A percentile compares a stretch with the other conserved stretches of the same genome.
Conservation (phyloP, 2,329 filamentous ascomycete species). For the Fusarium virguliforme region DNA sequence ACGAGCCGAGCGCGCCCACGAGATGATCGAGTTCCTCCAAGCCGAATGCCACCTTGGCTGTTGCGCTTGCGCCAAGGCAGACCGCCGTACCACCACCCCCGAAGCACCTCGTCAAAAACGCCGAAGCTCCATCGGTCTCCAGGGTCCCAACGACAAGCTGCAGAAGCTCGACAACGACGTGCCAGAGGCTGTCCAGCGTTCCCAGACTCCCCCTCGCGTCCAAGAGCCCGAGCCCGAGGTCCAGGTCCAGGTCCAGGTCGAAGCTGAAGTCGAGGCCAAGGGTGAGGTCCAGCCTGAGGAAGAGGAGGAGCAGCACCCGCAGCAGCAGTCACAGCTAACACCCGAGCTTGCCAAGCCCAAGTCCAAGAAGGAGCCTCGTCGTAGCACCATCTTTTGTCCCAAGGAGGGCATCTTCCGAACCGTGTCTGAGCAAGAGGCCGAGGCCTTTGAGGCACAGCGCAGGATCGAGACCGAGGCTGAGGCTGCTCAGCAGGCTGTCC, state of each 20-base stretch:
- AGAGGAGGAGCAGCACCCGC: slow-evolving; percentile 4
- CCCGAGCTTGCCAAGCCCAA: slow-evolving; percentile 45
- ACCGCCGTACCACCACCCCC: slow-evolving; percentile 29
- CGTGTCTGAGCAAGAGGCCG: slow-evolving; percentile 69
- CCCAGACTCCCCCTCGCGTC: slow-evolving; percentile 32
- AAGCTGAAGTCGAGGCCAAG: slow-evolving; percentile 15
- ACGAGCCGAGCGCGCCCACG: slow-evolving; percentile 78
- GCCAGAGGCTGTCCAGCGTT: slow-evolving; percentile 46
- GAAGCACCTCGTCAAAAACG: slow-evolving; percentile 45
- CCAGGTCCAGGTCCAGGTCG: slow-evolving; percentile 12
- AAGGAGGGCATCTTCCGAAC: slow-evolving; percentile 76
- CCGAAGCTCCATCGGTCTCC: slow-evolving; percentile 47
- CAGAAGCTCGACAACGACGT: slow-evolving; percentile 56
- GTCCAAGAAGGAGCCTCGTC: slow-evolving; percentile 61
- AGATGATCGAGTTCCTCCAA: slow-evolving; percentile 83
- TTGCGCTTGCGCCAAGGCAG: slow-evolving; percentile 71
- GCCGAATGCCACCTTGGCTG: slow-evolving; percentile 80
- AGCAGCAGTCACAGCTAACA: slow-evolving; percentile 50
- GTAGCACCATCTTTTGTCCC: slow-evolving; percentile 72
- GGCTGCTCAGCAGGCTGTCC: slow-evolving; percentile 29
- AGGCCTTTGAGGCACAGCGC: slow-evolving; percentile 59
- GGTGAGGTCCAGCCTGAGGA: slow-evolving; percentile 18
- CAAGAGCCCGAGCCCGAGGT: slow-evolving; percentile 41
- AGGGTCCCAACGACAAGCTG: slow-evolving; percentile 53
- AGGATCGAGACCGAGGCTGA: slow-evolving; percentile 42